Conservation (phyloP, 805 yeast genomes). For the Yueomyces sp. region DNA sequence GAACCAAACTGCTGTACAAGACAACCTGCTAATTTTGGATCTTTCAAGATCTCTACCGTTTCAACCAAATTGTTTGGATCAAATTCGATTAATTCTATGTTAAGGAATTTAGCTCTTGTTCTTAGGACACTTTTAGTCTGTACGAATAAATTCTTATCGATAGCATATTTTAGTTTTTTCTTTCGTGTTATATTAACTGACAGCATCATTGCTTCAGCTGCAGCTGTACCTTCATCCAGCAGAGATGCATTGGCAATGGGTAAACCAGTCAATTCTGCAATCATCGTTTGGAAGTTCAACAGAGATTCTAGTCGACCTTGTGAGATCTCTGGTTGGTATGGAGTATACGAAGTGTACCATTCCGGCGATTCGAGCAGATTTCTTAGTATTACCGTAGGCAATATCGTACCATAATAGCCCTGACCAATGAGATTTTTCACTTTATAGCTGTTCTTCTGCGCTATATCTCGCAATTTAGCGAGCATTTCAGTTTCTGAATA, state of each 20-base stretch:
- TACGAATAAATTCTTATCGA: conserved; percentile 66
- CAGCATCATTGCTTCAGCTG: conserved; percentile 91
- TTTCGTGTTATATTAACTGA: conserved; percentile 54
- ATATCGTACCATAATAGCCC: conserved; percentile 82
- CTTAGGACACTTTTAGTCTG: conserved; percentile 73
- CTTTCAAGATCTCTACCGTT: conserved; percentile 26
- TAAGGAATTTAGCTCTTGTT: conserved; percentile 67
- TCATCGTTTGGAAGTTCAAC: conserved; percentile 84
- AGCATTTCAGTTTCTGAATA: conserved; percentile 74
- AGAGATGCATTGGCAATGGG: conserved; percentile 92
- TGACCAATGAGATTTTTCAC: conserved; percentile 76
- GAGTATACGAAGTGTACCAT: conserved; percentile 98
- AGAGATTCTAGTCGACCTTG: conserved; percentile 91
- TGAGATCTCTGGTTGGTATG: conserved; percentile 95
- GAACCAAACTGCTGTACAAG: conserved; percentile 86
- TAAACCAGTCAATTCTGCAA: conserved; percentile 83
- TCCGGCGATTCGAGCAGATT: conserved; percentile 88
- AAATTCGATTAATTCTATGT: conserved; percentile 47
- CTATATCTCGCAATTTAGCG: conserved; percentile 50
- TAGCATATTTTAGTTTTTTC: conserved; percentile 54
- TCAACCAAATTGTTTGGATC: conserved; percentile 34
- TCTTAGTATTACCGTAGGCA: conserved; percentile 89
- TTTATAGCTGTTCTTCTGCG: conserved; percentile 54
- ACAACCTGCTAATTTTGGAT: conserved; percentile 55
- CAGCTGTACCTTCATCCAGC: conserved; percentile 94